Evolutionary conservation across 2,329 filamentous ascomycete genomes (phyloP).

Genomic region (Epichloe festucae): DNA sequence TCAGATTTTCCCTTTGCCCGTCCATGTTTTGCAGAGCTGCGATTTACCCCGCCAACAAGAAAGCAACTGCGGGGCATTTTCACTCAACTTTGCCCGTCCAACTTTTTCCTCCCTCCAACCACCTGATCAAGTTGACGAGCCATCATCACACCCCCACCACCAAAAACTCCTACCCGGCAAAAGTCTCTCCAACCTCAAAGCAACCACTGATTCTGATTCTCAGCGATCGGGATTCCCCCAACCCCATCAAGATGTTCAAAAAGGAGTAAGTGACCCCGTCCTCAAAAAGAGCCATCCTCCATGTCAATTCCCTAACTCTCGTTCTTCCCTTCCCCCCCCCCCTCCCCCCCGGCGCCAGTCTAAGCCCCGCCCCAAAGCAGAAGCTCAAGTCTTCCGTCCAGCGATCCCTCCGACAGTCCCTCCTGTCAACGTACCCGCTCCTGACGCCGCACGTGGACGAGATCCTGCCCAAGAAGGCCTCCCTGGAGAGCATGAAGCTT

Average conservation of each 20-base stretch:
- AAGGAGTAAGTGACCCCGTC: slow-evolving; percentile 55
- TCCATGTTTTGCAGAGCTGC: no score
- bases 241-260: slow-evolving; percentile 62
- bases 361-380: slow-evolving; percentile 51
- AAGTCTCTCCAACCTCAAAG: not conserved
- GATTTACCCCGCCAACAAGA: slow-evolving; percentile 3
- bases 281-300: not conserved
- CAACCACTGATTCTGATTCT: not conserved
- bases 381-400: slow-evolving; percentile 97
- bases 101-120: slow-evolving; percentile 3
- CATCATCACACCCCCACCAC: not conserved
- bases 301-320: slow-evolving; percentile 12
- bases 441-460: slow-evolving; percentile 84
- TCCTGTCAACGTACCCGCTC: slow-evolving; percentile 74
- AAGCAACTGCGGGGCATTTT: slow-evolving; percentile 5
- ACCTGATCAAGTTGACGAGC: no score
- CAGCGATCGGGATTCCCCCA: not conserved
- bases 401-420: slow-evolving; percentile 68
- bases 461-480: slow-evolving; percentile 87
- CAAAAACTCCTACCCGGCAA: not conserved
- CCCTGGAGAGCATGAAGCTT: slow-evolving; percentile 81
- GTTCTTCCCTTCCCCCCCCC: no score
- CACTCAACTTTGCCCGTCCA: not conserved
- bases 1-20: no score
- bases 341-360: no score